Conservation (phyloP, 345 rosid species). For the Lumnitzera littorea region DNA sequence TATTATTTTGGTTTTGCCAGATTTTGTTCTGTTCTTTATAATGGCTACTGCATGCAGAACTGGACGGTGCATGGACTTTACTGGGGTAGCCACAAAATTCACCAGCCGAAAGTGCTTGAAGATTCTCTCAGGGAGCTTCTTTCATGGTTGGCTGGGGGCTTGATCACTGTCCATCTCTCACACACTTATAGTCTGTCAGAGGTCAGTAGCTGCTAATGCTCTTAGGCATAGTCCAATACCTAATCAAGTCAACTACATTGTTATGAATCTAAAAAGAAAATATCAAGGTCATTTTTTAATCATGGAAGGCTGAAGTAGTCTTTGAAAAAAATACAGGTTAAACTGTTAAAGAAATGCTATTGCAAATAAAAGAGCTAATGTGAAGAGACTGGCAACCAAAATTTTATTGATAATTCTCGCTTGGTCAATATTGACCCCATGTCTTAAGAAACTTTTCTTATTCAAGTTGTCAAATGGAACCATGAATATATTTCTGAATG, state of each 20-base stretch:
- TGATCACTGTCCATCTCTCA: slow-evolving; percentile 67
- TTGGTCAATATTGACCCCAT: too few relatives aligned
- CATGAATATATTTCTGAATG: too few relatives aligned
- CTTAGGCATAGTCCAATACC: neutral
- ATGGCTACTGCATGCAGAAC: slow-evolving; percentile 46
- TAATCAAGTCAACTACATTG: neutral
- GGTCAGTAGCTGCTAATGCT: slow-evolving; percentile 33
- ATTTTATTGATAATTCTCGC: too few relatives aligned
- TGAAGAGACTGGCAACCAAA: too few relatives aligned
- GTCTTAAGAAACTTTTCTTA: too few relatives aligned
- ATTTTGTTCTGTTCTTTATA: neutral
- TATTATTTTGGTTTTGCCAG: neutral
- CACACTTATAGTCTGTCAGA: slow-evolving; percentile 54
- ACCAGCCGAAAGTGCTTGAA: slow-evolving; percentile 53
- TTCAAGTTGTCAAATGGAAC: too few relatives aligned
- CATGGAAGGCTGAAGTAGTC: too few relatives aligned
- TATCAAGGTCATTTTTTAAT: neutral
- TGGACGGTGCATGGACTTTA: slow-evolving; percentile 97
- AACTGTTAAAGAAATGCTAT: too few relatives aligned
- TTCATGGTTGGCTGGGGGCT: slow-evolving; percentile 65
- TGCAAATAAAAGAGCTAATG: too few relatives aligned
- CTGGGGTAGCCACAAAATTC: slow-evolving; percentile 80
- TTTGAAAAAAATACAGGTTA: too few relatives aligned
- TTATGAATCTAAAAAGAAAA: too few relatives aligned
- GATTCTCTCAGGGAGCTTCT: slow-evolving; percentile 72